Evolutionary conservation across 2,329 filamentous ascomycete genomes (phyloP).

Genomic region (Sporothrix variecibatus): DNA sequence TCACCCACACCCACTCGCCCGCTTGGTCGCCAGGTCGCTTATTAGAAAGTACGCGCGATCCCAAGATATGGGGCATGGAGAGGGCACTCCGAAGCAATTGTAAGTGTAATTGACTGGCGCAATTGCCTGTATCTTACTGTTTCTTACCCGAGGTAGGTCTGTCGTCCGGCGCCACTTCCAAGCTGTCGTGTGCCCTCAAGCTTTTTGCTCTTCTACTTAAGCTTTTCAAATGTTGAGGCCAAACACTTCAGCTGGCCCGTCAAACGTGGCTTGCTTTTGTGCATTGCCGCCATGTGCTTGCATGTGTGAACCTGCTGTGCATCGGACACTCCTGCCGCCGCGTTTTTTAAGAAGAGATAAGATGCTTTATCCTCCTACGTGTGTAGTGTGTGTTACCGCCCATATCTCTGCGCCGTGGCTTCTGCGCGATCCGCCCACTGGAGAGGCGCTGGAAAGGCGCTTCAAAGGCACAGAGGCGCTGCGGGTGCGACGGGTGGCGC

Average conservation of each 20-base stretch:
- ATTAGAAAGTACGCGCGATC: background rate
- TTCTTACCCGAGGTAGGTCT: background rate
- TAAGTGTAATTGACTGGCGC: background rate
- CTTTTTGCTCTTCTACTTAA: background rate
- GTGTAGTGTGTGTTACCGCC: background rate
- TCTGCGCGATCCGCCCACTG: background rate
- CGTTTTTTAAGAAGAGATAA: too few species aligned
- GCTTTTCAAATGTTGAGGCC: background rate
- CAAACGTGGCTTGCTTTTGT: background rate
- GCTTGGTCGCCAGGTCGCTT: background rate
- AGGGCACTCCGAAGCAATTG: background rate
- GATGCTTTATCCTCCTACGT: too few species aligned
- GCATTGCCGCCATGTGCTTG: background rate
- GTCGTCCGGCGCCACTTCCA: background rate
- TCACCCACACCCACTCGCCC: constrained; percentile 3
- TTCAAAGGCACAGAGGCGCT: background rate
- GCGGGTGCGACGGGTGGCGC: background rate
- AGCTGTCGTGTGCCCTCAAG: background rate
- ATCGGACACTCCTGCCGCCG: background rate
- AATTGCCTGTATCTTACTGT: background rate
- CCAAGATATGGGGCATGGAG: background rate
- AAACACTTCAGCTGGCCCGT: background rate
- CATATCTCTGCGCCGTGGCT: constrained; percentile 9
- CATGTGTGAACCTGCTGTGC: background rate
- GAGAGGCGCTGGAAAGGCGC: background rate